Evolutionary conservation across 345 rosid species (phyloP).

Genomic region (Lumnitzera racemosa): DNA sequence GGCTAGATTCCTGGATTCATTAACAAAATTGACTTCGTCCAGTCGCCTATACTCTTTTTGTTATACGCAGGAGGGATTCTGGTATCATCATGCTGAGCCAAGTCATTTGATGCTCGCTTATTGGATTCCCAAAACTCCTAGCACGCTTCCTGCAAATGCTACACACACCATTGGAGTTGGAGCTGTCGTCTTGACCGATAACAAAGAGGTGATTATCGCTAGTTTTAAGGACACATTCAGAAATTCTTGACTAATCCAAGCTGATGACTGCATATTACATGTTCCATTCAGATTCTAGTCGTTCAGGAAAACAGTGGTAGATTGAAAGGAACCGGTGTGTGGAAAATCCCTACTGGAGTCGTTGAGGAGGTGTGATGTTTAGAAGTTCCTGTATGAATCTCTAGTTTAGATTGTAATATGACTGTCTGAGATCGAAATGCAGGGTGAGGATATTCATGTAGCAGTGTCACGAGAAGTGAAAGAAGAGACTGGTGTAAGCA

Average conservation of each 20-base stretch:
- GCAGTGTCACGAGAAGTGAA: conserved; percentile 75
- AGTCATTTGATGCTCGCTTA: conserved; percentile 69
- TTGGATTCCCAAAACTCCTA: conserved; percentile 63
- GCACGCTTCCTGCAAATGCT: conserved; percentile 73
- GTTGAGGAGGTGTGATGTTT: conserved; percentile 55
- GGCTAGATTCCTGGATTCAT: neutral
- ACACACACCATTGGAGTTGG: conserved; percentile 68
- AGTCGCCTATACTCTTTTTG: conserved; percentile 3
- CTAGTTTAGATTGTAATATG: too few species aligned
- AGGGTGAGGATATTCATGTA: conserved; percentile 65
- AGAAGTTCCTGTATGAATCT: neutral
- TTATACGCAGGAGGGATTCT: conserved; percentile 55
- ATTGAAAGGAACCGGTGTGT: conserved; percentile 42
- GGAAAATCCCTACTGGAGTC: conserved; percentile 90
- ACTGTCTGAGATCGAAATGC: conserved; percentile 3
- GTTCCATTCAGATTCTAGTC: conserved; percentile 48
- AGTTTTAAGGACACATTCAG: too few species aligned
- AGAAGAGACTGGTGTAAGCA: conserved; percentile 81
- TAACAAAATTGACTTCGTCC: conserved; percentile 1
- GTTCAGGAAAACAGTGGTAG: conserved; percentile 73
- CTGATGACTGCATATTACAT: neutral
- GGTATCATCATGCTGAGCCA: conserved; percentile 80
- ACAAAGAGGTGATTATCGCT: conserved; percentile 45
- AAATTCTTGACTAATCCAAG: too few species aligned
- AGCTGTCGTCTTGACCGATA: conserved; percentile 60